Percentiles rank a stretch among this genome's conserved stretches.
phyloP scores from a whole-genome alignment of 768 basidiomycete genomes.

The Mycena vitilis region DNA sequence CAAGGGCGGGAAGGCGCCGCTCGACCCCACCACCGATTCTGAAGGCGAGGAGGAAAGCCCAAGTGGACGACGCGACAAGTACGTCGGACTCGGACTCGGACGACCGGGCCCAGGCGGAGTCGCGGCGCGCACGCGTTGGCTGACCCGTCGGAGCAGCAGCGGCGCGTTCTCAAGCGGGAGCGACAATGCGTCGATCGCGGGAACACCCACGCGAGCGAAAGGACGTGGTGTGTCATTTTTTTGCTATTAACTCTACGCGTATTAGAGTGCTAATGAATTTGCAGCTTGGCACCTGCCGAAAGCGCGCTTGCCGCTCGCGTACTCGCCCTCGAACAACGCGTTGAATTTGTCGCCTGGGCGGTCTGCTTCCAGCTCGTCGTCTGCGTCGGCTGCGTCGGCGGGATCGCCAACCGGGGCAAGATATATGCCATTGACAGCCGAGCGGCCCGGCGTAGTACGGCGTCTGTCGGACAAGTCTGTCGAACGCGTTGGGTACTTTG shows the following conservation, averaged over 20 bases:
- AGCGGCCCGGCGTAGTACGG: conserved; percentile 40
- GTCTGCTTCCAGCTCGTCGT: conserved; percentile 60
- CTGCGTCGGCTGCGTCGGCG: conserved; percentile 67
- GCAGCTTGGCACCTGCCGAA: conserved; percentile 70
- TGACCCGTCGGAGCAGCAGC: conserved; percentile 84
- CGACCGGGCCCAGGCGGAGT: conserved; percentile 56
- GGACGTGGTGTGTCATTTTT: conserved; percentile 52
- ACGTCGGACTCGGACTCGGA: conserved; percentile 75
- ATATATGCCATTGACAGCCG: conserved; percentile 36
- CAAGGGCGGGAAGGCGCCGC: conserved; percentile 42
- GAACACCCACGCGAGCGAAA: conserved; percentile 72
- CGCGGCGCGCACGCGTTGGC: conserved; percentile 63
- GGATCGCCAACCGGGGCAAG: conserved; percentile 56
- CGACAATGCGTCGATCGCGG: conserved; percentile 66
- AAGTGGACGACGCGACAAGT: conserved; percentile 64
- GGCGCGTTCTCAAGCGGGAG: conserved; percentile 85
- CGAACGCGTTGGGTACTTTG: conserved; percentile 75
- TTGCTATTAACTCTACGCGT: conserved; percentile 20
- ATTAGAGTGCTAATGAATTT: conserved; percentile 25
- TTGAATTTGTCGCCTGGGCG: conserved; percentile 51
- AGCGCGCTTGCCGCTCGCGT: conserved; percentile 53
- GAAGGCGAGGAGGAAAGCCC: conserved; percentile 80
- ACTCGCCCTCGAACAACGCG: conserved; percentile 59
- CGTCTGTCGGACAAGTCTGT: conserved; percentile 56
- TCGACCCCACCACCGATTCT: conserved; percentile 64